These are phyloP conservation scores for Fusarium duplospermum DNA, from an alignment of 2,329 filamentous ascomycete species.

Conservation along the genomic window DNA sequence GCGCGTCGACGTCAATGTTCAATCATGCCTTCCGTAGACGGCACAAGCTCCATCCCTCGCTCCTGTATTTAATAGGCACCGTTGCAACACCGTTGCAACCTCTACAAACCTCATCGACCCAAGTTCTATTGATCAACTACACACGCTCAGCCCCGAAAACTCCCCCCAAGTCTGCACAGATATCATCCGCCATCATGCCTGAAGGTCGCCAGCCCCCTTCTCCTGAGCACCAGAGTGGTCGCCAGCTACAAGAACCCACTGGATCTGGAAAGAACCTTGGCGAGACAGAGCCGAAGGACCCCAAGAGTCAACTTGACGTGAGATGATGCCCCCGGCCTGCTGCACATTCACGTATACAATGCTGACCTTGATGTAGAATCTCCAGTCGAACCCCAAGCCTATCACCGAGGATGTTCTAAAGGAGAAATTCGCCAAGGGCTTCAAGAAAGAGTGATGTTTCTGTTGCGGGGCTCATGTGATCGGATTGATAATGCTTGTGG, in stretches of 20 bases:
- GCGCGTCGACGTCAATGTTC: constrained; percentile 40
- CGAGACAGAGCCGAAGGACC: constrained; percentile 58
- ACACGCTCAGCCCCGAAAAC: too few relatives aligned
- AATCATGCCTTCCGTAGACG: constrained; percentile 25
- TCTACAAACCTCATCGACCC: background rate
- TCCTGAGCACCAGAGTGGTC: constrained; percentile 74
- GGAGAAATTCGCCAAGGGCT: constrained; percentile 69
- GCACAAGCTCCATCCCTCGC: background rate
- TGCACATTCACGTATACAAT: background rate
- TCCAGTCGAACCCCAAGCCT: constrained; percentile 75
- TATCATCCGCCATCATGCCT: too few relatives aligned
- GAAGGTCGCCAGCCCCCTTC: constrained; percentile 82
- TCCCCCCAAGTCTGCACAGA: too few relatives aligned
- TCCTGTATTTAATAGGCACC: constrained; percentile 16
- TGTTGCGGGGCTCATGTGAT: fast-evolving
- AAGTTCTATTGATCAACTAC: background rate
- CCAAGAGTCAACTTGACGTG: constrained; percentile 65
- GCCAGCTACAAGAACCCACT: constrained; percentile 70
- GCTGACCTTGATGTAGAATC: constrained; percentile 51
- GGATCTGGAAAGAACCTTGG: constrained; percentile 69
- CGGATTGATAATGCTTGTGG: background rate
- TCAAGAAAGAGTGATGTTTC: constrained; percentile 20
- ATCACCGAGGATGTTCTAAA: constrained; percentile 70
- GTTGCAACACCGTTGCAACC: background rate
- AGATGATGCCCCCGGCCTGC: constrained; percentile 10